Evolutionary conservation across 805 yeast genomes (phyloP), one percentile per base, ranked within the genome.

Genomic region (Schwanniomyces sp.): DNA sequence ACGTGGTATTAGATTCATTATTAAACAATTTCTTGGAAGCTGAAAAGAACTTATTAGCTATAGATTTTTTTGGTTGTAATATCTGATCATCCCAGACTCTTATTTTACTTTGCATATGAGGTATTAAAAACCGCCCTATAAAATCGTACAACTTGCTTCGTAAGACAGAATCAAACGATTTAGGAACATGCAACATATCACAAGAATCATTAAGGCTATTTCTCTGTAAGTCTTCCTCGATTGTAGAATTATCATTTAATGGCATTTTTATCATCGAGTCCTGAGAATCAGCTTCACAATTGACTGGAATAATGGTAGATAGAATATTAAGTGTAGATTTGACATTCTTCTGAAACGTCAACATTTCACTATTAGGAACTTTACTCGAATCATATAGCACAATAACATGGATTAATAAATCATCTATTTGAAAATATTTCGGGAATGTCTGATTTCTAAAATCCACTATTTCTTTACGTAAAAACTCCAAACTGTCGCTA

Each of bases 81-180:
- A 86, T 76, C 57, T 84, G 88, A 55, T 91, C 96, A 50, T 85
- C 91, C 97, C 97, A 91, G 11, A 79, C 63, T 29, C 85, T 73
- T n/a, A 90, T 79, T 57, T 88, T 86, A 47, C 79, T 69, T 59
- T 89, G 91, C 96, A 94, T 89, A 62, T 84, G 91, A 0, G 97
- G 96, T 1, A 89, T 73, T 48, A 87, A 66, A 41, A 69, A 66
- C 52, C 76, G 77, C 30, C 67, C 67, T 8, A 82, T 69, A 46
- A 80, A 65, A 28, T 82, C 86, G 40, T 70, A 63, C 12, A 82
- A 50, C 43, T 73, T 73, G 8, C 53, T 51, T 9, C 70, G 55
- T 25, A 84, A 53, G 0, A 69, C 63, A 52, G 63, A 55, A 50
- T 73, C 79, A n/a, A 79, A 67, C 5, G 67, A 55, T 25, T 56